A percentile compares a stretch with the other conserved stretches of the same genome.
Conservation (phyloP, 371 early-diverging fungal genomes). For the Dipsacomyces acuminosporus region DNA sequence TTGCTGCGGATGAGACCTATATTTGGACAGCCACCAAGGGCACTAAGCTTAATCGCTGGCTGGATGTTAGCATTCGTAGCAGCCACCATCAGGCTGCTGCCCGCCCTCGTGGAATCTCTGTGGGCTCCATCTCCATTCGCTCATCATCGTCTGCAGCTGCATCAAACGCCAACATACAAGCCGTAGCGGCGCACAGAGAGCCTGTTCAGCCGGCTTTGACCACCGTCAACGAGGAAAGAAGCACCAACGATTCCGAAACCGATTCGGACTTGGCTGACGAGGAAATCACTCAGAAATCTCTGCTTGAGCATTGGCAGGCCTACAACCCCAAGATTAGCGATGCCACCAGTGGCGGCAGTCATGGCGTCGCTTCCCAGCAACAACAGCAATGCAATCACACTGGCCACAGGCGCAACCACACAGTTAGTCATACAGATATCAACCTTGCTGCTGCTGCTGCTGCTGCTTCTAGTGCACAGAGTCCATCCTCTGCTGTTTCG, state of each 20-base stretch:
- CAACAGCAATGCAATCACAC: neutral
- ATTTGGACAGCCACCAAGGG: constrained; percentile 90
- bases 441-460: neutral
- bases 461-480: neutral
- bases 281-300: constrained; percentile 15
- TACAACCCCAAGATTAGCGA: constrained; percentile 1
- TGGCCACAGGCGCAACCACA: constrained; percentile 25
- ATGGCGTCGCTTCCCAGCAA: neutral
- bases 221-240: no score
- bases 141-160: neutral
- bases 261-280: neutral
- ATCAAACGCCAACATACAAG: no score
- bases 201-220: no score
- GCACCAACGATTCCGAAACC: neutral
- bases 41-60: constrained; percentile 80
- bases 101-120: neutral
- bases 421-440: constrained; percentile 5
- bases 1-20: constrained; percentile 69
- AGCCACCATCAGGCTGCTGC: neutral
- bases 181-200: no score
- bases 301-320: constrained; percentile 13
- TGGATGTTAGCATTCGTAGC: constrained; percentile 25
- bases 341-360: no score
- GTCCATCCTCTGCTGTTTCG: constrained; percentile 17
- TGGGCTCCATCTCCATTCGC: neutral